Conservation (phyloP, 495 filamentous ascomycete genomes). For the Aspergillus leporis region DNA sequence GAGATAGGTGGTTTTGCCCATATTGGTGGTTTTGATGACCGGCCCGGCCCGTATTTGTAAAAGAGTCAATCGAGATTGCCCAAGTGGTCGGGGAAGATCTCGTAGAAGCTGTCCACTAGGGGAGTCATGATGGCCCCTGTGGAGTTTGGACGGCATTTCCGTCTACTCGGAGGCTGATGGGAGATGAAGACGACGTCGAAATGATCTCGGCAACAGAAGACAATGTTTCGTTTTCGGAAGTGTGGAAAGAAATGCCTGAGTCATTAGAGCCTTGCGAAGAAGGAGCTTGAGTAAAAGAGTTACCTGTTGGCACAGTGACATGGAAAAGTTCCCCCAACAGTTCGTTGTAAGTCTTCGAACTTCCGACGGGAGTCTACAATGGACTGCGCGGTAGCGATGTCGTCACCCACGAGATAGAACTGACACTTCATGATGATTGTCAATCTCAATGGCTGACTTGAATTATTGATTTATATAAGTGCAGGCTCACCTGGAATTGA, state of each 20-base stretch:
- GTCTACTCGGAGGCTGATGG: conserved; percentile 46
- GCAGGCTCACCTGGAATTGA: neutral
- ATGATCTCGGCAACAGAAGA: conserved; percentile 30
- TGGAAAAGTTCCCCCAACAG: conserved; percentile 24
- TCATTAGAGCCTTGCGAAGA: neutral
- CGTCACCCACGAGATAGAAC: conserved; percentile 29
- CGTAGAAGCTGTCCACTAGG: conserved; percentile 51
- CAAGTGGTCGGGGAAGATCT: conserved; percentile 59
- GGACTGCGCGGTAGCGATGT: conserved; percentile 19
- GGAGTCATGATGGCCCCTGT: conserved; percentile 52
- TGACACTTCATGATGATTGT: conserved; percentile 9
- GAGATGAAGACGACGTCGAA: conserved; percentile 15
- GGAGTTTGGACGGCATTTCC: conserved; percentile 41
- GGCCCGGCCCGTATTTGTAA: conserved; percentile 48
- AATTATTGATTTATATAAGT: neutral
- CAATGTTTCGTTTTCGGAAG: conserved; percentile 25
- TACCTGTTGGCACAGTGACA: conserved; percentile 25
- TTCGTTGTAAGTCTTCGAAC: conserved; percentile 27
- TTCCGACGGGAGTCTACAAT: conserved; percentile 27
- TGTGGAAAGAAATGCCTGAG: conserved; percentile 40
- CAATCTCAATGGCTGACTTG: neutral
- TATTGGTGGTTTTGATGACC: conserved; percentile 55
- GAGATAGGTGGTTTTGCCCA: conserved; percentile 51
- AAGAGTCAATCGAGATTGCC: conserved; percentile 62
- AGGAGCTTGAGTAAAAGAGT: neutral